A percentile compares a stretch with the other conserved stretches of the same genome.
These are phyloP conservation scores for Gentiana straminea DNA, from an alignment of 257 asterid genomes.

Conservation along the genomic window DNA sequence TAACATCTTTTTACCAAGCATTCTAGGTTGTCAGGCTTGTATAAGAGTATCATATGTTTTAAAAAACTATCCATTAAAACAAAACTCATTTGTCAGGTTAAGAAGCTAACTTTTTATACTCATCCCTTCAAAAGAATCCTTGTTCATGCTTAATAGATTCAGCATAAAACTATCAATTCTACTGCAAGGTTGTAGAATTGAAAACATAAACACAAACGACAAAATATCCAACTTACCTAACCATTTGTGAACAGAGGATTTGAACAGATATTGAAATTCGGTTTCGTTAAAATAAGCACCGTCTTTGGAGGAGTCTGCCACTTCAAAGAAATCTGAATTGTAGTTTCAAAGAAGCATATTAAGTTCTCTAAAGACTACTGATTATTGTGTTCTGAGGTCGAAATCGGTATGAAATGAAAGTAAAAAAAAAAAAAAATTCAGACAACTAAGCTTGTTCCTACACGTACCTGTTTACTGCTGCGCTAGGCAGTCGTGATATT, in stretches of 20 bases:
- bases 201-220: too few relatives aligned
- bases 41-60: too few relatives aligned
- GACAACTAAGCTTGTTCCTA: not conserved
- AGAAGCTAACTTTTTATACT: too few relatives aligned
- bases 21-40: too few relatives aligned
- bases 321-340: conserved; percentile 53
- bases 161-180: too few relatives aligned
- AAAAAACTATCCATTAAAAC: too few relatives aligned
- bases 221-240: conserved; percentile 68
- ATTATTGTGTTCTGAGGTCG: not conserved
- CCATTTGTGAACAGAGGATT: conserved; percentile 59
- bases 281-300: conserved; percentile 76
- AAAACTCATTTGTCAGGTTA: too few relatives aligned
- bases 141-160: too few relatives aligned
- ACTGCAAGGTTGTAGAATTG: too few relatives aligned
- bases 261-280: conserved; percentile 68
- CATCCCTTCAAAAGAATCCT: too few relatives aligned
- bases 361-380: not conserved
- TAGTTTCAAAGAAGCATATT: conserved; percentile 3
- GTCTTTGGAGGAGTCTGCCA: conserved; percentile 91
- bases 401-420: not conserved
- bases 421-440: not conserved
- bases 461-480: conserved; percentile 78
- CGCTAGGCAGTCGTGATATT: conserved; percentile 91
- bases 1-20: too few relatives aligned